These are phyloP conservation scores for Aspergillus fumigatiaffinis DNA, from an alignment of 2,329 filamentous ascomycete genomes.

Conservation along the genomic window DNA sequence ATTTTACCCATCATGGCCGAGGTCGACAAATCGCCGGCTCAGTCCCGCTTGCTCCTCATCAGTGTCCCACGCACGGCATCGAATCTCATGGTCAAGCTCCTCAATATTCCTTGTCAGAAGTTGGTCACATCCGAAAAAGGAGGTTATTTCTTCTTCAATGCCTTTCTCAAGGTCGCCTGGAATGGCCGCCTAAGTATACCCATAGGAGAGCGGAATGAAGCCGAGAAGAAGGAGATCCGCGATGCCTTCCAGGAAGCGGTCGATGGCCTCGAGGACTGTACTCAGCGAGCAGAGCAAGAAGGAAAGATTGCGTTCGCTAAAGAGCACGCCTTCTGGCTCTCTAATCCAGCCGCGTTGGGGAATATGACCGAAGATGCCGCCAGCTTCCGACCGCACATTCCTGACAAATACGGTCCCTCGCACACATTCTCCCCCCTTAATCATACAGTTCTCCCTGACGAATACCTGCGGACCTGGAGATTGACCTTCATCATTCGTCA, in stretches of 20 bases:
- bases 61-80: conserved; percentile 31
- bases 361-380: conserved; percentile 4
- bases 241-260: conserved; percentile 24
- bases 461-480: conserved; percentile 30
- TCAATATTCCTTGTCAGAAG: conserved; percentile 26
- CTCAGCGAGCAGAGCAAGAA: conserved; percentile 17
- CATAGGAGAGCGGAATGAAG: conserved; percentile 24
- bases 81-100: conserved; percentile 29
- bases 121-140: conserved; percentile 15
- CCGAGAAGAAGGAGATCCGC: conserved; percentile 21
- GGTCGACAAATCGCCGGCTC: background rate
- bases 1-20: background rate
- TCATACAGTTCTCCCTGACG: conserved; percentile 33
- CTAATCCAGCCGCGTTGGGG: conserved; percentile 16
- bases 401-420: conserved; percentile 11
- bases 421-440: conserved; percentile 26
- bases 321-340: conserved; percentile 33
- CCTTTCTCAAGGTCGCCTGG: conserved; percentile 6
- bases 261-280: conserved; percentile 22
- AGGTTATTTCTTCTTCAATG: conserved; percentile 29
- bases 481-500: conserved; percentile 38
- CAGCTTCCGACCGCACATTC: conserved; percentile 14
- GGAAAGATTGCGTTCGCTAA: conserved; percentile 33
- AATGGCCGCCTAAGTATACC: conserved; percentile 15
- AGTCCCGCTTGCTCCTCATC: conserved; percentile 19